A percentile compares a stretch with the other conserved stretches of the same genome.
Evolutionary conservation across 306 rosid genomes (phyloP).

Genomic region (Astragalus membranaceus): DNA sequence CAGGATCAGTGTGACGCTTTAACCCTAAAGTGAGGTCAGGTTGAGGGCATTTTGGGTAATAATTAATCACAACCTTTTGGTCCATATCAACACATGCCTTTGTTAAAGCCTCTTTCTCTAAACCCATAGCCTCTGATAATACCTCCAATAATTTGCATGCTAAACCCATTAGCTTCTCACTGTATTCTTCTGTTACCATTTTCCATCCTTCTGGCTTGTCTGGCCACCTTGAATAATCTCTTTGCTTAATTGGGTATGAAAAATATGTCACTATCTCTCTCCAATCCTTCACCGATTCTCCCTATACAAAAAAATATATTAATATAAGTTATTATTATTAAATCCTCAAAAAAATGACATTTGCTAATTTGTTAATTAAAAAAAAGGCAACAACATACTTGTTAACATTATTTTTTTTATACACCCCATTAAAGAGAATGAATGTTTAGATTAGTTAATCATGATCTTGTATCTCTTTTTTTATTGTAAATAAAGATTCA

Average conservation of each 20-base stretch:
- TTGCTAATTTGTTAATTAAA: too few relatives aligned
- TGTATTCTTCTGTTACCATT: conserved; percentile 53
- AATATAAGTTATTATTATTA: too few relatives aligned
- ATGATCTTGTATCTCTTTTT: neutral
- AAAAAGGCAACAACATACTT: too few relatives aligned
- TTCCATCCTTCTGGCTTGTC: conserved; percentile 75
- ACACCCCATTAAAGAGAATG: neutral
- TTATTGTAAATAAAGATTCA: neutral
- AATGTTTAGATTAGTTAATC: too few relatives aligned
- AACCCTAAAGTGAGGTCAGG: conserved; percentile 89
- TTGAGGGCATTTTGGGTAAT: conserved; percentile 82
- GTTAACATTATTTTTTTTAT: too few relatives aligned
- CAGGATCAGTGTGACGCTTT: conserved; percentile 87
- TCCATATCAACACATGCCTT: conserved; percentile 90
- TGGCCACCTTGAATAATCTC: conserved; percentile 85
- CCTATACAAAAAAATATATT: conserved; percentile 27
- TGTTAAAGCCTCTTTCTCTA: conserved; percentile 64
- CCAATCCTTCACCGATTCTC: conserved; percentile 77
- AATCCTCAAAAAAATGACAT: too few relatives aligned
- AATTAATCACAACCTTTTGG: conserved; percentile 73
- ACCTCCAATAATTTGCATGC: conserved; percentile 71
- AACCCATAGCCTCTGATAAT: conserved; percentile 81
- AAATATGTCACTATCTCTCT: conserved; percentile 79
- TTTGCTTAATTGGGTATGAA: conserved; percentile 46
- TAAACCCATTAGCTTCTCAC: conserved; percentile 62